These are phyloP conservation scores for Solidago caesia DNA, from an alignment of 129 eudicot species.

Conservation along the genomic window DNA sequence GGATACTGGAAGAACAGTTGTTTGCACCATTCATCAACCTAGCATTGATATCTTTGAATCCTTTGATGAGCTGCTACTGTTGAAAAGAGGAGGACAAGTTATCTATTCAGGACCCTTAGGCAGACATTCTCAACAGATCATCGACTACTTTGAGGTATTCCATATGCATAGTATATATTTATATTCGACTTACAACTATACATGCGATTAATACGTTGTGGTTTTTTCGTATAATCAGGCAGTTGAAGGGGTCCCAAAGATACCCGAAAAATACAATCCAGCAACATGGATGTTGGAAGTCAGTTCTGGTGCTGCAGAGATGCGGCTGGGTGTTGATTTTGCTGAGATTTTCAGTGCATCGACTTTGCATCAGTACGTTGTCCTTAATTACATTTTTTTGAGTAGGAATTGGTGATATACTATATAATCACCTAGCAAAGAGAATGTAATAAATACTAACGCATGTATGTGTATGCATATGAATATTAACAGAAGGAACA, in stretches of 20 bases:
- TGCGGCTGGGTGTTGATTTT: slow-evolving; percentile 53
- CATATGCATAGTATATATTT: neutral
- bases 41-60: slow-evolving; percentile 94
- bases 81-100: slow-evolving; percentile 90
- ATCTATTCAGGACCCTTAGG: slow-evolving; percentile 89
- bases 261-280: slow-evolving; percentile 59
- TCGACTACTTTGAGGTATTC: slow-evolving; percentile 76
- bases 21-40: slow-evolving; percentile 92
- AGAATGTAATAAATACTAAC: neutral
- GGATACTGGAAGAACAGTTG: slow-evolving; percentile 91
- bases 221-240: slow-evolving; percentile 31
- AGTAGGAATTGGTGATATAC: neutral
- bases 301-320: slow-evolving; percentile 53
- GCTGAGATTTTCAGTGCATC: slow-evolving; percentile 46
- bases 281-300: slow-evolving; percentile 86
- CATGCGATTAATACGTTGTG: neutral
- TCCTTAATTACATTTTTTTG: neutral
- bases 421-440: neutral
- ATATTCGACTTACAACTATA: neutral
- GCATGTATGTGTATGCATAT: neutral
- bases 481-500: slow-evolving; percentile 27
- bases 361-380: slow-evolving; percentile 44
- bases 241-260: slow-evolving; percentile 49
- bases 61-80: slow-evolving; percentile 77
- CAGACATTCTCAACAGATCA: slow-evolving; percentile 55